Evolutionary conservation across 176 grass and related monocot genomes (phyloP), one percentile per base, ranked within the genome.

Genomic region (Hyparrhenia diplandra): DNA sequence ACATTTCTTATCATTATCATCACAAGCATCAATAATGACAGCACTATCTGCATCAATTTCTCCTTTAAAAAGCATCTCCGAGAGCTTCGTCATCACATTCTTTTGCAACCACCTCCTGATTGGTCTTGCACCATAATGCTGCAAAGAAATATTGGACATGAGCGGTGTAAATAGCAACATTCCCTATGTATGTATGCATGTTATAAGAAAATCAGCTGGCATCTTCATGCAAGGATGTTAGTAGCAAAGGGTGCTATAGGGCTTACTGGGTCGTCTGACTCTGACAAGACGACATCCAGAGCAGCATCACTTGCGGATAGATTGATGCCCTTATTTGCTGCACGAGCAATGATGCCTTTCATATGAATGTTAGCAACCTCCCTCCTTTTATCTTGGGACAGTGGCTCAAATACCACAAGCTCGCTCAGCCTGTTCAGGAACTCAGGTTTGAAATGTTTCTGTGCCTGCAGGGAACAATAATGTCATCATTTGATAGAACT

Each of bases 181-280:
- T 46, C 23, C 6, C 14, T 47, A 49, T 1, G 18, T 32, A 74
- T 10, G 16, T 20, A 51, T 51, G 42, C 4, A 13, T 13, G 13
- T 14, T 17, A 52, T 6, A 51, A 72, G 0, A 31, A 47, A 20
- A 13, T 5, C 25, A 23, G 32, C 10, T 23, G 42, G 37, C 36
- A 10, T 25, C 37, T 43, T 7, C 23, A 70, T 70, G 39, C 8
- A 70, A 27, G 21, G 1, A 69, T 42, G 11, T 45, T 39, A 69
- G 5, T 68, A 40, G 20, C 21, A 69, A 24, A 13, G 67, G 17
- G 21, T 24, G n/a, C 27, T 69, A 9, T 13, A 6, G 6, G 43
- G 37, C 75, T 77, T 63, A 77, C 75, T 16, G 93, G 93, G 41
- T 92, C 86, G 28, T 97, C 88, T 21, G 93, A 97, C 76, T 93